A percentile compares a stretch with the other conserved stretches of the same genome.
Evolutionary conservation across 2,329 filamentous ascomycete species (phyloP).

Genomic region (Fusarium abutilonis): DNA sequence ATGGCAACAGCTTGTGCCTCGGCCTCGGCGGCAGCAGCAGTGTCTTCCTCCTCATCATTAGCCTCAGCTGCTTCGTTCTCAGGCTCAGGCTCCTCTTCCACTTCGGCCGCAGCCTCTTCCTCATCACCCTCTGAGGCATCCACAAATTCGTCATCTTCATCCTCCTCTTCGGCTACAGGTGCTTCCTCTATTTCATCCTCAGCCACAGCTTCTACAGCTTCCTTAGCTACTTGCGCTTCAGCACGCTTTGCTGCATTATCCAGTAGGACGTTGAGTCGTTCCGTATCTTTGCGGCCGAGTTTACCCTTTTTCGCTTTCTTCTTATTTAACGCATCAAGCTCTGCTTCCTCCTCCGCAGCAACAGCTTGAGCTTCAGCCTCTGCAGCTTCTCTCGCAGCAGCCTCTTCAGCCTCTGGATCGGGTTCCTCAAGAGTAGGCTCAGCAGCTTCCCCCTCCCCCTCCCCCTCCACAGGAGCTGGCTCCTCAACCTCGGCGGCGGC

Average conservation of each 20-base stretch:
- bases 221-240: slow-evolving; percentile 45
- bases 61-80: slow-evolving; percentile 28
- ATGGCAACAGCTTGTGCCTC: slow-evolving; percentile 22
- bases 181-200: slow-evolving; percentile 49
- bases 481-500: slow-evolving; percentile 21
- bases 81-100: slow-evolving; percentile 4
- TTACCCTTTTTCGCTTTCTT: slow-evolving; percentile 51
- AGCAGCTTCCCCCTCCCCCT: background rate
- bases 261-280: slow-evolving; percentile 30
- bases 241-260: slow-evolving; percentile 42
- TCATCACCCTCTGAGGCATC: slow-evolving; percentile 21
- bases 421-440: background rate
- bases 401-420: slow-evolving; percentile 35
- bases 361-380: slow-evolving; percentile 47
- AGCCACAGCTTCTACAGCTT: slow-evolving; percentile 24
- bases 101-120: slow-evolving; percentile 8
- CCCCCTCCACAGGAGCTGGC: slow-evolving; percentile 38
- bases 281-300: slow-evolving; percentile 41
- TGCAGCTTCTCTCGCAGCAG: slow-evolving; percentile 35
- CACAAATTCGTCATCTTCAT: slow-evolving; percentile 45
- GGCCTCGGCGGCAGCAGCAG: slow-evolving; percentile 6
- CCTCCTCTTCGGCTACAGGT: slow-evolving; percentile 48
- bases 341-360: slow-evolving; percentile 41
- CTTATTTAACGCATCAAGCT: slow-evolving; percentile 52
- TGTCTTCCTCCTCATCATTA: slow-evolving; percentile 46